Evolutionary conservation across 306 rosid genomes (phyloP).

Genomic region (Lathyrus oleraceus): DNA sequence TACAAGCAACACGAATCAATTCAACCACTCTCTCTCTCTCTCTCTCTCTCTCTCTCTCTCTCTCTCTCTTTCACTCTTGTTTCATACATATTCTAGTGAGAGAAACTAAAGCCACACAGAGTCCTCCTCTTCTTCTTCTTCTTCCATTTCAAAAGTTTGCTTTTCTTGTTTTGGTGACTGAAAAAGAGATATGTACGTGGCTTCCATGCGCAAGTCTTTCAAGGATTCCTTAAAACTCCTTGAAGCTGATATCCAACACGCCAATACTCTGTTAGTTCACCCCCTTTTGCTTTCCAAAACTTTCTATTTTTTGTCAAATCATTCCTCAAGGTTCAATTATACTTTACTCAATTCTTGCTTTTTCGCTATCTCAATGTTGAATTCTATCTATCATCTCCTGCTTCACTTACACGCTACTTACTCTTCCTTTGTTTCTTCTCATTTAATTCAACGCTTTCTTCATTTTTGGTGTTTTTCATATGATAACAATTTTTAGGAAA

Average conservation of each 20-base stretch:
- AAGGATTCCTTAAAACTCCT: constrained; percentile 94
- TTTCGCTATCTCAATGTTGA: constrained; percentile 4
- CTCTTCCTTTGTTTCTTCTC: background rate
- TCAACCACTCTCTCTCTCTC: constrained; percentile 30
- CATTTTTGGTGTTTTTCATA: background rate
- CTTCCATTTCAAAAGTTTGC: constrained; percentile 5
- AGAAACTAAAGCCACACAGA: background rate
- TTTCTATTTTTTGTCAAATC: constrained; percentile 1
- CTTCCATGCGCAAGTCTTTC: constrained; percentile 95
- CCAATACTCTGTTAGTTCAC: constrained; percentile 81
- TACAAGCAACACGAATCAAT: constrained; percentile 50
- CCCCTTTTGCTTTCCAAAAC: background rate
- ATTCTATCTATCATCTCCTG: constrained; percentile 4
- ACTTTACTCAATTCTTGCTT: background rate
- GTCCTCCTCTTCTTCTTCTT: background rate
- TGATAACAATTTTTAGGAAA: background rate
- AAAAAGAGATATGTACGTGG: constrained; percentile 69
- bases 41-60: background rate
- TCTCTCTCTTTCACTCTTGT: background rate
- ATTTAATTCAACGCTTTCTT: background rate
- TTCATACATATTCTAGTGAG: constrained; percentile 2
- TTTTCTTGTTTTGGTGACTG: background rate
- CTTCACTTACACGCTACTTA: background rate
- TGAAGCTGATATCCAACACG: constrained; percentile 98
- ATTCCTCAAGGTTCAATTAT: background rate